A percentile compares a stretch with the other conserved stretches of the same genome.
Conservation (phyloP, 2,329 filamentous ascomycete species). For the Trichoderma harzianum region DNA sequence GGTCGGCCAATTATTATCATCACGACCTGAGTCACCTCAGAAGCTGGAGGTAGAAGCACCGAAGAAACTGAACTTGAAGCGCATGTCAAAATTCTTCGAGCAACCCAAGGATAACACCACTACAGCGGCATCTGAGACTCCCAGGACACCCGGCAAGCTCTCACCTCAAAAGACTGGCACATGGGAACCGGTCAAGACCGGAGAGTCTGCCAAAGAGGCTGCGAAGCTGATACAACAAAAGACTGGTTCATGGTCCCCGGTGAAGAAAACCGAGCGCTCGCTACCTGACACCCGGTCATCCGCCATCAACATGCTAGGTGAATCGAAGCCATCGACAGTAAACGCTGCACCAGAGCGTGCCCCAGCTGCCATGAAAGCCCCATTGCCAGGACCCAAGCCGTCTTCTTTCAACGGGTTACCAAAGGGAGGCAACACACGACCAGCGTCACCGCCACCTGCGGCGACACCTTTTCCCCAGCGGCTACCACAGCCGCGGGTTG, state of each 20-base stretch:
- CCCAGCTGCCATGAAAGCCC: slow-evolving; percentile 13
- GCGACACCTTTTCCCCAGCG: slow-evolving; percentile 19
- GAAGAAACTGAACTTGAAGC: slow-evolving; percentile 55
- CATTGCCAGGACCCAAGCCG: slow-evolving; percentile 7
- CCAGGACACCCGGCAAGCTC: slow-evolving; percentile 27
- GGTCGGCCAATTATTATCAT: slow-evolving; percentile 28
- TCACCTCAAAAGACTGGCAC: slow-evolving; percentile 36
- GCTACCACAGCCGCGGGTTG: slow-evolving; percentile 21
- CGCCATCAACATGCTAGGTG: slow-evolving; percentile 18
- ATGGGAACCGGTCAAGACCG: slow-evolving; percentile 36
- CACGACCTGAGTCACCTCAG: slow-evolving; percentile 29
- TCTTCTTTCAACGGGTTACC: slow-evolving; percentile 5
- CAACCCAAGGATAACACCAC: slow-evolving; percentile 30
- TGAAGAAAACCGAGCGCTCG: slow-evolving; percentile 32
- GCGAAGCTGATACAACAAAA: slow-evolving; percentile 31
- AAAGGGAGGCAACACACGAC: not conserved
- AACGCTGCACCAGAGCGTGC: slow-evolving; percentile 30
- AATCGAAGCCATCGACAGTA: slow-evolving; percentile 36
- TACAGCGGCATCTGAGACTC: slow-evolving; percentile 27
- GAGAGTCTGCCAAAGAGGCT: slow-evolving; percentile 27
- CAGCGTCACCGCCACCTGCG: slow-evolving; percentile 2
- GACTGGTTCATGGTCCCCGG: slow-evolving; percentile 38
- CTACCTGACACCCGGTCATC: slow-evolving; percentile 29
- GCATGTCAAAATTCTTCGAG: slow-evolving; percentile 57
- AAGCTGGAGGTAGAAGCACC: slow-evolving; percentile 48